Evolutionary conservation across 441 rosid genomes (phyloP).

Genomic region (Arabidopsis hybrid): DNA sequence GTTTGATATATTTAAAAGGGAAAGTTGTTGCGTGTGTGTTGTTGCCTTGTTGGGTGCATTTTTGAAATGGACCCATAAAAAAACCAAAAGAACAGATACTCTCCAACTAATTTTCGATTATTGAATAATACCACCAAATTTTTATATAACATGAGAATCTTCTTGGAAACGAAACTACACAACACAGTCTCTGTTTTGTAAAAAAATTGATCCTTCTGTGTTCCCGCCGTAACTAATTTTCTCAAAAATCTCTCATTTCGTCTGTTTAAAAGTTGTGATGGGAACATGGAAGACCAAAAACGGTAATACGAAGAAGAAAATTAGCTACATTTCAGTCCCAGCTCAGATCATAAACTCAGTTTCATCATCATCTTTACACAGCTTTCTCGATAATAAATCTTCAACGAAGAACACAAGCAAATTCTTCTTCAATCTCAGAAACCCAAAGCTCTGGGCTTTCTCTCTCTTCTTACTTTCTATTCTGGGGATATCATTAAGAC

Average conservation of each 20-base stretch:
- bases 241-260: background rate
- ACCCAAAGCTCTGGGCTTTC: conserved; percentile 60
- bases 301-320: conserved; percentile 49
- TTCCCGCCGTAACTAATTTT: conserved; percentile 53
- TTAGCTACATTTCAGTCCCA: conserved; percentile 73
- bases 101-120: conserved; percentile 31
- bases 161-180: conserved; percentile 12
- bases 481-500: conserved; percentile 53
- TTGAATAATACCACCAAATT: conserved; percentile 18
- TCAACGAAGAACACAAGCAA: conserved; percentile 45
- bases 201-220: conserved; percentile 7
- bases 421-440: conserved; percentile 34
- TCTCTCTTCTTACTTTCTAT: conserved; percentile 65
- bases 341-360: conserved; percentile 69
- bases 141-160: conserved; percentile 34
- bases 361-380: conserved; percentile 67
- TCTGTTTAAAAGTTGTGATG: conserved; percentile 45
- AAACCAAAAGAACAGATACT: conserved; percentile 22
- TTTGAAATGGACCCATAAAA: conserved; percentile 6
- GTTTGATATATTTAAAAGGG: conserved; percentile 10
- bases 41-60: conserved; percentile 37
- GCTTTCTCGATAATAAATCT: conserved; percentile 51
- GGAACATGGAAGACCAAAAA: conserved; percentile 57
- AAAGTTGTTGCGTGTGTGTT: conserved; percentile 21
- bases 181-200: conserved; percentile 21